A percentile compares a stretch with the other conserved stretches of the same genome.
Evolutionary conservation across 805 yeast species (phyloP).

Genomic region (Debaryomyces hansenii): DNA sequence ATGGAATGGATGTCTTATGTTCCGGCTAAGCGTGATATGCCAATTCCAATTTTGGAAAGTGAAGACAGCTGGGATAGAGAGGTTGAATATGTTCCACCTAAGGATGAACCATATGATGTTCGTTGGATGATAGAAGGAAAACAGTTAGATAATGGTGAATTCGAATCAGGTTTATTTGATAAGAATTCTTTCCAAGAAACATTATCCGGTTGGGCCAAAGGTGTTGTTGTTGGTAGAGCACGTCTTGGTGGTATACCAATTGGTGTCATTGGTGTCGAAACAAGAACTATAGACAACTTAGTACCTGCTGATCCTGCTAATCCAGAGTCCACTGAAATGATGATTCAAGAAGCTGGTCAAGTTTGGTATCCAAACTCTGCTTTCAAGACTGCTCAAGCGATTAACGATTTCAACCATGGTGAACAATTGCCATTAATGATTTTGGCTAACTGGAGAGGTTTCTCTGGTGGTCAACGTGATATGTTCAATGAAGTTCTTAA

Average conservation of each 20-base stretch:
- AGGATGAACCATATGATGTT: conserved; percentile 79
- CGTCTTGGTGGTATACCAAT: conserved; percentile 98
- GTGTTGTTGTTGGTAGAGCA: conserved; percentile 98
- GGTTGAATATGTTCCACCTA: conserved; percentile 74
- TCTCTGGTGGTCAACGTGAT: conserved; percentile 99
- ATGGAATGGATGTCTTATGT: conserved; percentile 94
- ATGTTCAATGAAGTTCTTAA: conserved; percentile 98
- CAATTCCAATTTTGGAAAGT: conserved; percentile 84
- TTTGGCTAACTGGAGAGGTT: conserved; percentile 99
- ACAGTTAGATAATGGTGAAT: conserved; percentile 62
- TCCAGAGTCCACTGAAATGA: conserved; percentile 85
- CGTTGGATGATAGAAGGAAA: conserved; percentile 94
- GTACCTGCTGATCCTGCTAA: conserved; percentile 99
- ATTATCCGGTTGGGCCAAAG: conserved; percentile 96
- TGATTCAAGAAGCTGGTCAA: conserved; percentile 96
- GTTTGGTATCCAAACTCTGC: conserved; percentile 99
- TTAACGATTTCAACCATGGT: conserved; percentile 95
- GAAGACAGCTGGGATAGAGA: conserved; percentile 94
- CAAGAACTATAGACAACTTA: conserved; percentile 83
- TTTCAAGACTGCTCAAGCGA: conserved; percentile 98
- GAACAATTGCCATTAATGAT: conserved; percentile 97
- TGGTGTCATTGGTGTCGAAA: conserved; percentile 97
- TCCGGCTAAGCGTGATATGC: conserved; percentile 86
- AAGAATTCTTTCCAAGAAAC: conserved; percentile 93
- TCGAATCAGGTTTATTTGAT: conserved; percentile 89